Conservation (phyloP, 352 stramenopile genomes). For the Phytophthora niederhauseri region DNA sequence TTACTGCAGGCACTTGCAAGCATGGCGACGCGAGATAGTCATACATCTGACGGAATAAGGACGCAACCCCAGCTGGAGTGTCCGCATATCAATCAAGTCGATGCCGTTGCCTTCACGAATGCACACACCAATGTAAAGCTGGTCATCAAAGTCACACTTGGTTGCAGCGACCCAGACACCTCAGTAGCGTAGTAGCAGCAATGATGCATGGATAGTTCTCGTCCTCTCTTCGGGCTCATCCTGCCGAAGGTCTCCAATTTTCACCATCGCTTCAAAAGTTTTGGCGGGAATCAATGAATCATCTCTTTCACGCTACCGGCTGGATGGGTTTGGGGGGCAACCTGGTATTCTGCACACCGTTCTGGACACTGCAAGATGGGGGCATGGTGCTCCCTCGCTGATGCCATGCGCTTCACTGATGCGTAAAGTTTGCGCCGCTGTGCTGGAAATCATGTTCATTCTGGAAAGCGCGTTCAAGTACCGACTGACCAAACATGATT, state of each 20-base stretch:
- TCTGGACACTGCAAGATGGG: constrained; percentile 25
- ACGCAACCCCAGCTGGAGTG: constrained; percentile 24
- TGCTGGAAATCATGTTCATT: constrained; percentile 12
- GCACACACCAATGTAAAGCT: not conserved
- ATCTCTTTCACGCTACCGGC: constrained; percentile 16
- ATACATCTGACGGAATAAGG: constrained; percentile 23
- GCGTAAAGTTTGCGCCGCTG: constrained; percentile 10
- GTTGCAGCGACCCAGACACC: not conserved
- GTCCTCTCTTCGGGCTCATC: not conserved
- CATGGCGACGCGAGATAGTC: constrained; percentile 28
- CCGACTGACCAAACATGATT: constrained; percentile 51
- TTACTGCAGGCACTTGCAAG: not conserved
- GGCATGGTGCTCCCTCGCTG: not conserved
- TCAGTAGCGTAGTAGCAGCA: not conserved
- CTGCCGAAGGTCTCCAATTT: not conserved
- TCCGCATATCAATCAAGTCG: constrained; percentile 11
- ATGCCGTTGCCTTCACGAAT: not conserved
- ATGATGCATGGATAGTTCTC: not conserved
- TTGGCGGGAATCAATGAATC: constrained; percentile 5
- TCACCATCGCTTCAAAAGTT: constrained; percentile 14
- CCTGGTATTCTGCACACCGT: constrained; percentile 16
- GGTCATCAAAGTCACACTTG: not conserved
- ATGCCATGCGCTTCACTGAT: not conserved
- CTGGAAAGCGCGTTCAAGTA: constrained; percentile 14
- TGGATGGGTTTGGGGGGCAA: constrained; percentile 23